A percentile compares a stretch with the other conserved stretches of the same genome.
These are phyloP conservation scores for Fragaria nilgerrensis DNA, from an alignment of 306 rosid species.

Conservation along the genomic window DNA sequence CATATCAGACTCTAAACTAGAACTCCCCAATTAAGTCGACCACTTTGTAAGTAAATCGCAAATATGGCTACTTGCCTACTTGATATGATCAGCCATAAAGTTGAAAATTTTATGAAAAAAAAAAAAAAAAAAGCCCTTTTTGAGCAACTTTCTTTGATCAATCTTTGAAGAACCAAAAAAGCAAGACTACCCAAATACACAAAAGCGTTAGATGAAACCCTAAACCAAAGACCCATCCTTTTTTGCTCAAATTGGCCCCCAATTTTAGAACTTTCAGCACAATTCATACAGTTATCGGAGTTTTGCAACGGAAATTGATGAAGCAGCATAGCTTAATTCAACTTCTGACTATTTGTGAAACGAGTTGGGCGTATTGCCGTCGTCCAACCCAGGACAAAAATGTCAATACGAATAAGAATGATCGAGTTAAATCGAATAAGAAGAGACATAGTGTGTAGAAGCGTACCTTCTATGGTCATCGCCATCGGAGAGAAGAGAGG, in stretches of 20 bases:
- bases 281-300: slow-evolving; percentile 5
- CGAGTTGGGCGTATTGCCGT: no score
- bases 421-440: neutral
- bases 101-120: neutral
- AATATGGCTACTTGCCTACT: no score
- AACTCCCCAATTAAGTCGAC: neutral
- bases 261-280: neutral
- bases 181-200: neutral
- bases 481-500: slow-evolving; percentile 33
- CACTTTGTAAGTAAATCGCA: neutral
- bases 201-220: slow-evolving; percentile 23
- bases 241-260: slow-evolving; percentile 2
- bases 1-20: neutral
- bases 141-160: neutral
- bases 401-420: neutral
- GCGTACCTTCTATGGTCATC: slow-evolving; percentile 49
- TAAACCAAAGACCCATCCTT: slow-evolving; percentile 10
- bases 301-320: neutral
- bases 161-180: slow-evolving; percentile 4
- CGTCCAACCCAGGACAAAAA: no score
- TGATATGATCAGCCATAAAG: neutral
- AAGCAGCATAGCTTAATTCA: neutral
- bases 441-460: neutral
- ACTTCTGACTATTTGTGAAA: no score
- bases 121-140: neutral